Base-by-base conservation (phyloP, 1,284 basidiomycete genomes). In the Dichomitus squalens region DNA sequence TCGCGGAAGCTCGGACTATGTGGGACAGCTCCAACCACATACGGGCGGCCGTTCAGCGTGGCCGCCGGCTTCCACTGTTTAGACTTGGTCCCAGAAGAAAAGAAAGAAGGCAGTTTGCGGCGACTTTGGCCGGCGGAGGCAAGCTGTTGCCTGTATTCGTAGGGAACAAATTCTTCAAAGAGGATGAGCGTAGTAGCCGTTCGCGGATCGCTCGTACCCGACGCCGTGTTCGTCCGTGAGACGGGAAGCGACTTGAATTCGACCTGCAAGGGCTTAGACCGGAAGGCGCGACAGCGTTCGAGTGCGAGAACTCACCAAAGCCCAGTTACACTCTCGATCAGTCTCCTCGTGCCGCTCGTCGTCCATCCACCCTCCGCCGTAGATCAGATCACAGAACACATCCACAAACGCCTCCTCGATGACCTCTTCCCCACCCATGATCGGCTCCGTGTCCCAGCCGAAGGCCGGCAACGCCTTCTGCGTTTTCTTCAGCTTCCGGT, bases 261-360 rank as follows among this genome's bases (percentile, higher is more conserved):
- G 57, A 94, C 84, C 93, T 95, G 56, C 12, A 51, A 38, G 34
- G 27, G 23, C 31, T 55, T 29, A 48, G 41, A 52, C 38, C 41
- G 51, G 8, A 33, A 40, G 41, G 55, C 31, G 8, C 12, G 25
- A 35, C 20, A 31, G 25, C 6, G 16, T 7, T 25, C 23, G 16
- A 36, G 36, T 12, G 27, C 40, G 35, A 34, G 38, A 25, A 80
- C 86, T 75, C 68, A 95, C 93, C 77, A 96, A 67, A n/a, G 89
- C 92, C 92, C 93, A 96, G 68, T 92, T 92, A 61, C 92, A 91
- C 66, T 95, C 92, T 64, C 90, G 79, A 69, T 93, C 92, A 4
- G 88, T 79, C 62, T 87, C 80, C 67, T 93, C 91, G 3, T 77
- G 79, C 58, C 87, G 75, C 62, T 92, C 90, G 25, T 84, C 75